Conservation (phyloP, 768 basidiomycete species). For the Hygrophoropsis aurantiaca region DNA sequence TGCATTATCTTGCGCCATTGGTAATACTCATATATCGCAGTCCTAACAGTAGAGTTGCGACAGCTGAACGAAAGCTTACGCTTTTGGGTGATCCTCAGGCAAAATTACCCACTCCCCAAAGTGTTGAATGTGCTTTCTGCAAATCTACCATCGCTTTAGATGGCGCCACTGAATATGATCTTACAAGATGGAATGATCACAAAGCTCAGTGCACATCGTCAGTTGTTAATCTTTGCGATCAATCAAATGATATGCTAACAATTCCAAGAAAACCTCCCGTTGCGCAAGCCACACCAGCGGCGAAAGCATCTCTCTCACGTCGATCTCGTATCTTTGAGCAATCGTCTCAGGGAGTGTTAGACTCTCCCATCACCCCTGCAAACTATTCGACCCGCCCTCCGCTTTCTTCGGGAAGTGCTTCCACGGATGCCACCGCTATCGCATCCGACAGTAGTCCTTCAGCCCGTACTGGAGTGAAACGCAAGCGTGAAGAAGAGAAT, state of each 20-base stretch:
- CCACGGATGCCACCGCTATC: slow-evolving; percentile 39
- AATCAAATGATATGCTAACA: slow-evolving; percentile 2
- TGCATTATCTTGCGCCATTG: not conserved
- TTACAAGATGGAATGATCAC: slow-evolving; percentile 63
- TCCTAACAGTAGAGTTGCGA: slow-evolving; percentile 59
- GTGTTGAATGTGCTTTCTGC: slow-evolving; percentile 56
- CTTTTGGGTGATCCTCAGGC: slow-evolving; percentile 67
- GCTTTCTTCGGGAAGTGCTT: slow-evolving; percentile 15
- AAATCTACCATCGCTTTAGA: slow-evolving; percentile 41
- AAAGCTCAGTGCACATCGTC: slow-evolving; percentile 50
- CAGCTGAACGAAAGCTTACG: slow-evolving; percentile 59
- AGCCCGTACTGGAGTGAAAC: slow-evolving; percentile 40
- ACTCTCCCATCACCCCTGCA: slow-evolving; percentile 13
- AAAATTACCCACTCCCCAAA: slow-evolving; percentile 42
- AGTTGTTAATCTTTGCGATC: slow-evolving; percentile 11
- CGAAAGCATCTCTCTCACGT: slow-evolving; percentile 14
- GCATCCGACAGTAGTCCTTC: slow-evolving; percentile 23
- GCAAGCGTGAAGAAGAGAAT: slow-evolving; percentile 44
- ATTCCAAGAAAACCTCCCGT: slow-evolving; percentile 11
- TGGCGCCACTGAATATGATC: slow-evolving; percentile 56
- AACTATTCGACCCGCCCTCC: slow-evolving; percentile 12
- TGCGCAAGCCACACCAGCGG: not conserved
- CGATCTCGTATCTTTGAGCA: slow-evolving; percentile 15
- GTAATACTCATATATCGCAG: slow-evolving; percentile 23
- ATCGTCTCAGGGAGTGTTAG: slow-evolving; percentile 13